A percentile compares a stretch with the other conserved stretches of the same genome.
These are phyloP conservation scores for Verticillium tricorpus DNA, from an alignment of 2,329 filamentous ascomycete species.

Conservation along the genomic window DNA sequence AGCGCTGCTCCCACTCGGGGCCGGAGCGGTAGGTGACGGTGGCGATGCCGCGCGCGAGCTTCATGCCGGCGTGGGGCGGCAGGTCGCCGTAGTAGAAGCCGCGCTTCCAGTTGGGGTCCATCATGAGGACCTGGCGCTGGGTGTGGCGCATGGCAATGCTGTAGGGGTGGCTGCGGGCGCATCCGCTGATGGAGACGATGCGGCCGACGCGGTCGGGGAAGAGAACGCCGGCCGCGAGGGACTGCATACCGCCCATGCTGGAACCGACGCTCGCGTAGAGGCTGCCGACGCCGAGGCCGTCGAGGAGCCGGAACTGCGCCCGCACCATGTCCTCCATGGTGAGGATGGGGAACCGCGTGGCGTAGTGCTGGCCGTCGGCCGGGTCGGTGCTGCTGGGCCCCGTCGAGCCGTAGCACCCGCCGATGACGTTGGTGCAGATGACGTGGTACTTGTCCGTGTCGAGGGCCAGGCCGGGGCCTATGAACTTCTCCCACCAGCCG, in stretches of 20 bases:
- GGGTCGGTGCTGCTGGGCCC: conserved; percentile 87
- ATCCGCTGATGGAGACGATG: conserved; percentile 87
- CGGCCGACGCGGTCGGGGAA: conserved; percentile 78
- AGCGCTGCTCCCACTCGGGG: conserved; percentile 95
- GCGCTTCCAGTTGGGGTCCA: conserved; percentile 95
- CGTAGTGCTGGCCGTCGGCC: conserved; percentile 81
- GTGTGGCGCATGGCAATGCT: conserved; percentile 98
- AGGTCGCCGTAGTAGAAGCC: conserved; percentile 89
- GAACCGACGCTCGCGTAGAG: conserved; percentile 91
- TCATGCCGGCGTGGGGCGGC: conserved; percentile 95
- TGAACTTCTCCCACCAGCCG: conserved; percentile 99
- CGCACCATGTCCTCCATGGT: conserved; percentile 98
- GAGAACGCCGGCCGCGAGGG: conserved; percentile 77
- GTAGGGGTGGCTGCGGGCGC: conserved; percentile 91
- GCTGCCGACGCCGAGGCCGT: conserved; percentile 68
- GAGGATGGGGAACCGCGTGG: conserved; percentile 90
- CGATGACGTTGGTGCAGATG: conserved; percentile 95
- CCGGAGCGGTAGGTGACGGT: conserved; percentile 96
- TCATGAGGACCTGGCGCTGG: conserved; percentile 96
- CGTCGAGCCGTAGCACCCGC: conserved; percentile 93
- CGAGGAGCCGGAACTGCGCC: conserved; percentile 86
- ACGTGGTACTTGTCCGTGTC: conserved; percentile 91
- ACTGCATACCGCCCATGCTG: conserved; percentile 99
- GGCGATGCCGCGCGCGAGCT: conserved; percentile 92
- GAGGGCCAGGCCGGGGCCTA: conserved; percentile 77